These are phyloP conservation scores for Suillus fuscotomentosus DNA, from an alignment of 768 basidiomycete species.

Conservation along the genomic window DNA sequence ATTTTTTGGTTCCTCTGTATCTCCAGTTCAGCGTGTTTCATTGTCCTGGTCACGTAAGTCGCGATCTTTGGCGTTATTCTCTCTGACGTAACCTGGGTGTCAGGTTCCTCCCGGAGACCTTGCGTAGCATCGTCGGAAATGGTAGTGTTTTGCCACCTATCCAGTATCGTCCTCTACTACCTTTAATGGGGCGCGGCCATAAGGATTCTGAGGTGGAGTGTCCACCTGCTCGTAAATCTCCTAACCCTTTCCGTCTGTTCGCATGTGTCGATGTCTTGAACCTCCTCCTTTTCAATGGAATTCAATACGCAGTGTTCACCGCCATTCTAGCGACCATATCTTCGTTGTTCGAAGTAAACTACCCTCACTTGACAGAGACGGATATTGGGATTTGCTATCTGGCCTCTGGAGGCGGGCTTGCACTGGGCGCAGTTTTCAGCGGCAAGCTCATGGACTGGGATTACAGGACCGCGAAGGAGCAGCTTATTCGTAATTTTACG, in stretches of 20 bases:
- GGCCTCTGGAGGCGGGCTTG: constrained; percentile 66
- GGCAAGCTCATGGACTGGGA: constrained; percentile 64
- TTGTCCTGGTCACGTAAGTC: constrained; percentile 45
- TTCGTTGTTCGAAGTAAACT: constrained; percentile 46
- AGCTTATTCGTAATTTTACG: constrained; percentile 1
- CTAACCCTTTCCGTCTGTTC: constrained; percentile 33
- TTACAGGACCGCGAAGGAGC: constrained; percentile 40
- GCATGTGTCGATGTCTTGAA: constrained; percentile 32
- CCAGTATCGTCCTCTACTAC: constrained; percentile 11
- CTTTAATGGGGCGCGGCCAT: constrained; percentile 8
- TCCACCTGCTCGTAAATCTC: constrained; percentile 19
- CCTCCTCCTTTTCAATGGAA: constrained; percentile 49
- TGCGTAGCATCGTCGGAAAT: constrained; percentile 15
- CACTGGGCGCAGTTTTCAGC: constrained; percentile 50
- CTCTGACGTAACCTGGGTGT: constrained; percentile 9
- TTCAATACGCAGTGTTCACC: constrained; percentile 49
- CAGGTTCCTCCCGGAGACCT: constrained; percentile 14
- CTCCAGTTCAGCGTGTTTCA: constrained; percentile 41
- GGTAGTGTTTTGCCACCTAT: constrained; percentile 9
- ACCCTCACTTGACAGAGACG: constrained; percentile 40
- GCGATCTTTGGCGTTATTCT: constrained; percentile 16
- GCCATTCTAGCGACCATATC: constrained; percentile 40
- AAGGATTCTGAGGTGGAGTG: background rate
- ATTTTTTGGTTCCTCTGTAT: constrained; percentile 66
- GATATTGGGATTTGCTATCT: constrained; percentile 73